Evolutionary conservation across 805 yeast genomes (phyloP), one percentile per base, ranked within the genome.

Genomic region (Hanseniaspora lindneri): DNA sequence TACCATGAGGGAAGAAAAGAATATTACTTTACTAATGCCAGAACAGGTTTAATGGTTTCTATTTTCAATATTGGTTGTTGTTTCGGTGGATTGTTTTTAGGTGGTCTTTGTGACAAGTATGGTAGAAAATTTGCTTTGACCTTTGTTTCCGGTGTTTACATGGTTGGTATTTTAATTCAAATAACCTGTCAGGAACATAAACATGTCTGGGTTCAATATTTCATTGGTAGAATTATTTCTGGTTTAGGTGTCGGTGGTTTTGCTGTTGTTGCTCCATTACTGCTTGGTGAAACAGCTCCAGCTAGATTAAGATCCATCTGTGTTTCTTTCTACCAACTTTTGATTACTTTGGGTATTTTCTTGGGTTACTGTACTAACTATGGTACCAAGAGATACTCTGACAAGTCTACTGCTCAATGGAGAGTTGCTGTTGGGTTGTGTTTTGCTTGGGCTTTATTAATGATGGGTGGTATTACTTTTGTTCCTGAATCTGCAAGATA

Each of bases 181-280:
- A 76, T 77, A 49, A 64, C 80, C 17, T 68, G 83, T 13, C 7
- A 58, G 58, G n/a, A 41, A 53, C 2, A 53, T 59, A 23, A 16
- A 24, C 53, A 63, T 36, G 63, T 66, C 27, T 80, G 85, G 85
- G 73, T 71, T 58, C 85, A 79, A 61, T 71, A 74, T 56, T 70
- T 76, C 54, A 66, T 78, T 55, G 85, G 85, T 39, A 71, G 86
- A 66, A 71, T 73, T 74, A 67, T 83, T 54, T 74, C 83, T 28
- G 94, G 94, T 50, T 54, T 81, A 5, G 82, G 82, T 49, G 83
- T 83, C 52, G 94, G 94, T 54, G 74, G 76, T 49, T 70, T 82
- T 39, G 77, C 87, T 42, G 84, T 85, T 42, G 70, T 80, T 51
- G 80, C 79, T 30, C 87, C 89, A 44, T 65, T 83, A 59, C 75